Conservation (phyloP, 495 filamentous ascomycete species). For the Tirmania nivea region DNA sequence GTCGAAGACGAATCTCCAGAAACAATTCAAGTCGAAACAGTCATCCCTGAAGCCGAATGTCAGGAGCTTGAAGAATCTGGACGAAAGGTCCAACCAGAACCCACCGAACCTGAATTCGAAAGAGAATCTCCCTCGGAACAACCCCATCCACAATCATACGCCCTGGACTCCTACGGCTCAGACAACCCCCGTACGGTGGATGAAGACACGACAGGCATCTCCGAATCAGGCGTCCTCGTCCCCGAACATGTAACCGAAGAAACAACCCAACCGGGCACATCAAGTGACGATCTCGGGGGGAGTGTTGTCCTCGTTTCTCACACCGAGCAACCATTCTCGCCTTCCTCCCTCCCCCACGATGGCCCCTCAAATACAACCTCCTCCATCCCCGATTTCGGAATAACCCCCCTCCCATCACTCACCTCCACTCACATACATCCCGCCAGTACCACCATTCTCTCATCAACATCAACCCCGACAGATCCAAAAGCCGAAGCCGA, state of each 20-base stretch:
- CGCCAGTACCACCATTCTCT: background rate
- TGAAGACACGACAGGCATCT: background rate
- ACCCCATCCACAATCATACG: background rate
- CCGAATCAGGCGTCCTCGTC: background rate
- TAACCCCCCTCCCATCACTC: background rate
- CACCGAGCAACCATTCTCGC: background rate
- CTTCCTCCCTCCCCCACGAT: background rate
- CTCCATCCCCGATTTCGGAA: background rate
- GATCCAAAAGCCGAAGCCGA: background rate
- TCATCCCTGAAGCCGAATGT: background rate
- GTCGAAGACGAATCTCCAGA: background rate
- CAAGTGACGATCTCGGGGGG: background rate
- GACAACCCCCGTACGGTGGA: background rate
- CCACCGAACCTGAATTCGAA: background rate
- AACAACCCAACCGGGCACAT: background rate
- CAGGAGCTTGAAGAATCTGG: background rate
- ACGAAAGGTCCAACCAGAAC: background rate
- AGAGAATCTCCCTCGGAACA: background rate
- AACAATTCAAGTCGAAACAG: background rate
- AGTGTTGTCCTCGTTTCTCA: background rate
- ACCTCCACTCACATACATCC: background rate
- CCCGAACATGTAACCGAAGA: background rate
- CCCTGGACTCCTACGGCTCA: background rate
- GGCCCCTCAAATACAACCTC: background rate
- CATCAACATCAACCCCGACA: background rate